These are phyloP conservation scores for Eucalyptus dawsonii DNA, from an alignment of 345 rosid genomes.

Conservation along the genomic window DNA sequence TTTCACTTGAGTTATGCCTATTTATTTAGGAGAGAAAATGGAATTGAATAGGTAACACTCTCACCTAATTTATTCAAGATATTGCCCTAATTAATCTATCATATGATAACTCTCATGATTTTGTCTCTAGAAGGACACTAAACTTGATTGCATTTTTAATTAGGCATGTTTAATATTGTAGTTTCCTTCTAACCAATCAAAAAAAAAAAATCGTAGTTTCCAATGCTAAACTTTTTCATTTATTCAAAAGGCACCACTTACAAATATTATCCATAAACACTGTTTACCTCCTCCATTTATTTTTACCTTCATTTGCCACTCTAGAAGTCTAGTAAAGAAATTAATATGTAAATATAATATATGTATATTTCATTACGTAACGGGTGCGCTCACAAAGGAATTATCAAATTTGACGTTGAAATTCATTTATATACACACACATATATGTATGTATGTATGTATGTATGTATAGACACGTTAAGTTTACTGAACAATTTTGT, in stretches of 20 bases:
- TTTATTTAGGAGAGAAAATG: background rate
- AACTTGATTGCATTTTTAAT: background rate
- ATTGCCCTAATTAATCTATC: too few species aligned
- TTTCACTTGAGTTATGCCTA: background rate
- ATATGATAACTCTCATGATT: background rate
- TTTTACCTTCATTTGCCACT: background rate
- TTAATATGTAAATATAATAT: too few species aligned
- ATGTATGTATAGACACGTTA: background rate
- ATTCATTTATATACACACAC: too few species aligned
- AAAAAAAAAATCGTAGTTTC: too few species aligned
- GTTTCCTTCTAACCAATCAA: background rate
- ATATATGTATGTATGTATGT: accelerated
- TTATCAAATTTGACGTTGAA: too few species aligned
- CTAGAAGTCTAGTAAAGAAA: background rate
- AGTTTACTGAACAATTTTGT: background rate
- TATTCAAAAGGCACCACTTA: background rate
- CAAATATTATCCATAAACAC: background rate
- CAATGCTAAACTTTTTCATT: background rate
- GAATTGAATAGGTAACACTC: background rate
- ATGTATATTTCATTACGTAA: too few species aligned
- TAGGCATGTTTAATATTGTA: background rate
- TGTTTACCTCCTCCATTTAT: background rate
- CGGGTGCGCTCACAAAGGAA: too few species aligned
- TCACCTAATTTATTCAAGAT: background rate
- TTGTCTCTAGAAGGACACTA: background rate